Evolutionary conservation across 2,329 filamentous ascomycete species (phyloP).

Genomic region (Stromatinia cepivora): DNA sequence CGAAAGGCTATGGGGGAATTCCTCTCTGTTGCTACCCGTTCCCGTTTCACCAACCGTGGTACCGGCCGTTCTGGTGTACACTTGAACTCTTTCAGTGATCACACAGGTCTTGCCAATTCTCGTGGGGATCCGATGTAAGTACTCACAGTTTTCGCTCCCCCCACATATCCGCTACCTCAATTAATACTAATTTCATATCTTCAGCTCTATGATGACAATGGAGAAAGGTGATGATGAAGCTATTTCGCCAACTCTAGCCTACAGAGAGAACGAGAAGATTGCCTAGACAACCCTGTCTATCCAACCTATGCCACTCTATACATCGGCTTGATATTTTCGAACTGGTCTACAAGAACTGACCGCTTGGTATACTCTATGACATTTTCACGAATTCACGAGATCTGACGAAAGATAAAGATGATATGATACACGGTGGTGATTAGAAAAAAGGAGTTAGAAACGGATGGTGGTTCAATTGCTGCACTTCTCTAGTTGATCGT

Average conservation of each 20-base stretch:
- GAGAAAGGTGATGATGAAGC: conserved; percentile 17
- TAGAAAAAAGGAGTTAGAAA: conserved; percentile 5
- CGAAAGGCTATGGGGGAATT: conserved; percentile 8
- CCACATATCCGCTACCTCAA: not conserved
- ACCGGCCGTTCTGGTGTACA: not conserved
- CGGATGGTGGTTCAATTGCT: conserved; percentile 7
- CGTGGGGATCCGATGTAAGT: conserved; percentile 15
- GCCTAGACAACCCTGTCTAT: not conserved
- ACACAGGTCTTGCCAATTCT: not conserved
- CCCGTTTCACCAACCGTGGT: conserved; percentile 8
- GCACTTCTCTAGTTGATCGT: not conserved
- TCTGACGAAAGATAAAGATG: not conserved
- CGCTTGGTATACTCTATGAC: not conserved
- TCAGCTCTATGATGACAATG: conserved; percentile 16
- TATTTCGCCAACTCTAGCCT: not conserved
- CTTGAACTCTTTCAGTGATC: conserved; percentile 5
- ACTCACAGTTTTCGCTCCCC: too few relatives aligned
- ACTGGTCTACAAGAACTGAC: not conserved
- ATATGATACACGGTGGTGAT: not conserved
- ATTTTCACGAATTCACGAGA: conserved; percentile 1
- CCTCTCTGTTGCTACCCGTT: conserved; percentile 6
- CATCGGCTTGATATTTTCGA: conserved; percentile 1
- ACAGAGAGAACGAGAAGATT: conserved; percentile 14
- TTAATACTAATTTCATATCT: not conserved
- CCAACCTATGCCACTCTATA: conserved; percentile 2